phyloP scores from a whole-genome alignment of 2,329 filamentous ascomycete genomes.

The Penicillium sp. region DNA sequence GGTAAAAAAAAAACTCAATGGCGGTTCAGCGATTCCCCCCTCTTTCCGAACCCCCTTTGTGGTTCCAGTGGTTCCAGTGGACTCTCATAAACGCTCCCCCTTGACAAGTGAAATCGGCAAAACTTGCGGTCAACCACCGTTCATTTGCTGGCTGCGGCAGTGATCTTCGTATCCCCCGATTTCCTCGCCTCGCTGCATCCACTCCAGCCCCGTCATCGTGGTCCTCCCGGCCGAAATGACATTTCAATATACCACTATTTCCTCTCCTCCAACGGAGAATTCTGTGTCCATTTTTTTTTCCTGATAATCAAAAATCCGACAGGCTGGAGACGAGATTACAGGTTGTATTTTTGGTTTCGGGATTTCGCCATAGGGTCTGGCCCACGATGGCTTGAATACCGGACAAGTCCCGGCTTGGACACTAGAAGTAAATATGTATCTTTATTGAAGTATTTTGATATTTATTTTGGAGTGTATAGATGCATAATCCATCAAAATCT shows the following conservation, averaged over 20 bases:
- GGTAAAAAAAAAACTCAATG: background rate
- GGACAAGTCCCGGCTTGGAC: no score
- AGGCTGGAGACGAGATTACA: constrained; percentile 1
- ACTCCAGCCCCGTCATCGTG: constrained; percentile 7
- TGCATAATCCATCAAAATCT: background rate
- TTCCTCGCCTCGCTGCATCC: constrained; percentile 4
- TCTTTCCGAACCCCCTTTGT: constrained; percentile 1
- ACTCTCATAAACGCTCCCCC: background rate
- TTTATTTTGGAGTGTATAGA: background rate
- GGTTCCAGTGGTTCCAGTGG: background rate
- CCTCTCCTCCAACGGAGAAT: background rate
- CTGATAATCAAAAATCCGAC: background rate
- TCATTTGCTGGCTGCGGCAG: constrained; percentile 14
- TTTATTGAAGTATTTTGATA: background rate
- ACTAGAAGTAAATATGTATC: background rate
- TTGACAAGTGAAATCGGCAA: constrained; percentile 1
- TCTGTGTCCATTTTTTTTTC: background rate
- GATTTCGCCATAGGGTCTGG: constrained; percentile 1
- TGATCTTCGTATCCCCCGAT: constrained; percentile 14
- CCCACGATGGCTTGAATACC: background rate
- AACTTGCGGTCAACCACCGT: constrained; percentile 2
- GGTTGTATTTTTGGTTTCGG: constrained; percentile 3
- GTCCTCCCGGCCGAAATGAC: constrained; percentile 16
- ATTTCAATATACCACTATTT: background rate
- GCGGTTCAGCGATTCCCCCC: constrained; percentile 12